Evolutionary conservation across 805 yeast species (phyloP), one percentile per base, ranked within the genome.

Genomic region (Saturnispora serradocipensis): DNA sequence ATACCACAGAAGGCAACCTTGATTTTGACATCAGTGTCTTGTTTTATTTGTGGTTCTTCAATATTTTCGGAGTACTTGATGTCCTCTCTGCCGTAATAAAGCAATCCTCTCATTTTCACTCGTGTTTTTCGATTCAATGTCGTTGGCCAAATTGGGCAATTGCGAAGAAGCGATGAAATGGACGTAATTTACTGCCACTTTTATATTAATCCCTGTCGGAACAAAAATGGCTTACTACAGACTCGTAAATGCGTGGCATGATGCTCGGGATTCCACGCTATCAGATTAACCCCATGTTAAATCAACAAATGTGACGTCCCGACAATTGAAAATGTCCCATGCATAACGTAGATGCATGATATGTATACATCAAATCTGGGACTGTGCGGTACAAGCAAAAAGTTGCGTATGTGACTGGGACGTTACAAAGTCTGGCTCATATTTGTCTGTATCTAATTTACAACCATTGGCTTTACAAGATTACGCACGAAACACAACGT

Each of bases 1-100:
- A 81, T 79, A 6, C 86, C 86, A 59, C 84, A 78, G 61, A 70
- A 77, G 4, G 64, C 67, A 35, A 67, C 58, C 48, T 67, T 59
- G 34, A 69, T 52, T 38, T 64, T 61, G 28, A 68, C 65, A 51
- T 67, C 70, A 48, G 61, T 63, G 0, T 55, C 51, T 32, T 61
- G 58, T 27, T 51, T 51, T 38, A 64, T 58, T 28, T 55, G 49
- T 6, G 68, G 67, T 44, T 58, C 63, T 27, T 52, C 51, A 15
- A 64, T 58, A 15, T 55, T 57, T 30, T 63, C 66, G 1, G 75
- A 67, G 59, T 64, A 77, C 49, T 74, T 69, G 30, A 77, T 59
- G 56, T 74, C 75, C 48, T 68, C 65, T 43, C 71, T 72, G 2
- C 76, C 77, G 61, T 75, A 70, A 57, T 72, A 77, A 27, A 75